phyloP scores from a whole-genome alignment of 768 basidiomycete genomes.

The Crepidotus variabilis region DNA sequence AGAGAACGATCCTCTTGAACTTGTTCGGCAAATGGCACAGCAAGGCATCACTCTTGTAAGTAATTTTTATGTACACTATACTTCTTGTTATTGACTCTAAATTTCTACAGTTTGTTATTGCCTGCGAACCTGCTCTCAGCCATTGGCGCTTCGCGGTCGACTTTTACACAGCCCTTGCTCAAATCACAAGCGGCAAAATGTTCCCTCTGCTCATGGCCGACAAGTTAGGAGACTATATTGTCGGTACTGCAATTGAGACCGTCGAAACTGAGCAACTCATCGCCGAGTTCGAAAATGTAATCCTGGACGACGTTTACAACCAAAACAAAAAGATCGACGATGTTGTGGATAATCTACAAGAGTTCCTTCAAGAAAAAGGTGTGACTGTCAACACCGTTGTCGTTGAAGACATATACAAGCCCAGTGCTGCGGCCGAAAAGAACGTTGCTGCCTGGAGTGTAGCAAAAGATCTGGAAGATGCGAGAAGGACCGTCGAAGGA shows the following conservation, averaged over 20 bases:
- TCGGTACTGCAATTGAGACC: conserved; percentile 20
- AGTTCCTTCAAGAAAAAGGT: conserved; percentile 4
- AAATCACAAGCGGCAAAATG: conserved; percentile 20
- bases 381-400: conserved; percentile 16
- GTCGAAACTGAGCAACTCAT: conserved; percentile 19
- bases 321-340: conserved; percentile 10
- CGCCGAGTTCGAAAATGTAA: conserved; percentile 12
- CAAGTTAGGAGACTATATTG: conserved; percentile 18
- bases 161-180: conserved; percentile 18
- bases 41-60: conserved; percentile 46
- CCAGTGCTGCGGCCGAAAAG: conserved; percentile 5
- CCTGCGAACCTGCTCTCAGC: conserved; percentile 41
- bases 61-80: neutral
- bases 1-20: conserved; percentile 21
- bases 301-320: conserved; percentile 16
- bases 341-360: conserved; percentile 9
- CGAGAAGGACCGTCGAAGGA: conserved; percentile 2
- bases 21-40: conserved; percentile 37
- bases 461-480: conserved; percentile 9
- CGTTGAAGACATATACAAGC: conserved; percentile 20
- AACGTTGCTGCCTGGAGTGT: conserved; percentile 17
- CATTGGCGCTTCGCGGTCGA: conserved; percentile 15
- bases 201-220: conserved; percentile 19
- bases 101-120: conserved; percentile 42
- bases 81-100: too few species aligned